Conservation (phyloP, 352 stramenopile species). For the Aphanomyces cochlioides region DNA sequence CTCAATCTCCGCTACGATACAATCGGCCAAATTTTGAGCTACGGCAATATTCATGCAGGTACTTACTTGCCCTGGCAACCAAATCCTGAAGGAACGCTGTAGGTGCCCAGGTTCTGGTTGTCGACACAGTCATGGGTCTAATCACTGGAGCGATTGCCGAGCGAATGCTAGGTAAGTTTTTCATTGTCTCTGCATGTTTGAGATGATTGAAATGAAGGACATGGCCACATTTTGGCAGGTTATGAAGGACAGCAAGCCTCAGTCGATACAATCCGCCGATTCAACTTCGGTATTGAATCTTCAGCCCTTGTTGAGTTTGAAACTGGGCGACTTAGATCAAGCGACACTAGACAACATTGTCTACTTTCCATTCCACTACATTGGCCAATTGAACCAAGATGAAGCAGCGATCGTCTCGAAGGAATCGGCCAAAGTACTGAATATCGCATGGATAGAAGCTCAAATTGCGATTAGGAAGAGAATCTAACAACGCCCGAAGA, state of each 20-base stretch:
- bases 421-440: neutral
- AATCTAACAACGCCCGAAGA: constrained; percentile 53
- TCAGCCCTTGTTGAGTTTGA: neutral
- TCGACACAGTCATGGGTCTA: constrained; percentile 92
- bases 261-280: constrained; percentile 75
- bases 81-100: neutral
- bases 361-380: constrained; percentile 64
- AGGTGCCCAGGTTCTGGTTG: constrained; percentile 78
- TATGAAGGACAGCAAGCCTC: constrained; percentile 72
- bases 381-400: constrained; percentile 43
- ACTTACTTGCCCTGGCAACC: constrained; percentile 20
- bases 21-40: constrained; percentile 90
- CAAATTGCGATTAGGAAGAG: neutral
- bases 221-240: constrained; percentile 62
- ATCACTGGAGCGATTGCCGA: constrained; percentile 87
- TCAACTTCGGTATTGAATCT: constrained; percentile 67
- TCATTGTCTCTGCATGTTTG: constrained; percentile 2
- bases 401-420: constrained; percentile 16
- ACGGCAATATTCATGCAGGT: constrained; percentile 89
- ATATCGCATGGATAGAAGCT: neutral
- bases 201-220: constrained; percentile 38
- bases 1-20: constrained; percentile 90
- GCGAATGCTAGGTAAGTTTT: constrained; percentile 37
- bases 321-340: constrained; percentile 47
- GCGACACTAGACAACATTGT: constrained; percentile 67